Evolutionary conservation across 352 stramenopile species (phyloP), one percentile per base, ranked within the genome.

Genomic region (Globisporangium radiosum): DNA sequence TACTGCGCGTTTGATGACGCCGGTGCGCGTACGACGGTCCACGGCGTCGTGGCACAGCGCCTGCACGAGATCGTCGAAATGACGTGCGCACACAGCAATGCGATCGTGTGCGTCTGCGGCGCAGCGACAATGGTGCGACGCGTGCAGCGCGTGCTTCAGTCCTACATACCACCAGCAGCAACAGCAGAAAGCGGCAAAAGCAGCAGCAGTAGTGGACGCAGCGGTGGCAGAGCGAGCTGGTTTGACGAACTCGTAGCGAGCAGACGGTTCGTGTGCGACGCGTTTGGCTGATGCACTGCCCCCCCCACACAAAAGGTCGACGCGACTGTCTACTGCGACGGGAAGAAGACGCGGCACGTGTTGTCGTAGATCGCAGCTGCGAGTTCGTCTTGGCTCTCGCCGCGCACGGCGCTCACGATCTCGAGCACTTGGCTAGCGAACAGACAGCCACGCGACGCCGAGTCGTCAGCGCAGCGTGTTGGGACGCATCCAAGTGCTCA

Each of bases 351-450:
- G 7, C 69, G 70, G 7, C 68, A 58, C 9, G 83, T 89, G 60
- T 92, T 92, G 17, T 75, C 70, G 52, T 82, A 70, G 15, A 90
- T 64, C 10, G 57, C 59, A 14, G 62, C 65, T 7, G 78, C 77
- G 43, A 94, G 60, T 1, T 84, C 66, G 19, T 72, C 60, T 40
- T 68, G 58, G 9, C 78, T 54, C 61, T 91, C 74, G 9, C 71
- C 76, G 14, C 81, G 82, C 44, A 92, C 68, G 1, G 69, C 74
- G 39, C 81, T 91, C 44, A 92, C 66, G 43, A 94, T 79, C 68
- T 94, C 85, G n/a, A 94, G 62, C 5, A 94, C 83, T 76, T 93
- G 85, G 45, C 85, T 94, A 55, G 15, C 48, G 33, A 37, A 38
- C 19, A 33, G 7, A 43, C 15, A 38, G 43, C 13, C 11, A 40